These are phyloP conservation scores for Colletotrichum costaricense DNA, from an alignment of 2,329 filamentous ascomycete genomes.

Conservation along the genomic window DNA sequence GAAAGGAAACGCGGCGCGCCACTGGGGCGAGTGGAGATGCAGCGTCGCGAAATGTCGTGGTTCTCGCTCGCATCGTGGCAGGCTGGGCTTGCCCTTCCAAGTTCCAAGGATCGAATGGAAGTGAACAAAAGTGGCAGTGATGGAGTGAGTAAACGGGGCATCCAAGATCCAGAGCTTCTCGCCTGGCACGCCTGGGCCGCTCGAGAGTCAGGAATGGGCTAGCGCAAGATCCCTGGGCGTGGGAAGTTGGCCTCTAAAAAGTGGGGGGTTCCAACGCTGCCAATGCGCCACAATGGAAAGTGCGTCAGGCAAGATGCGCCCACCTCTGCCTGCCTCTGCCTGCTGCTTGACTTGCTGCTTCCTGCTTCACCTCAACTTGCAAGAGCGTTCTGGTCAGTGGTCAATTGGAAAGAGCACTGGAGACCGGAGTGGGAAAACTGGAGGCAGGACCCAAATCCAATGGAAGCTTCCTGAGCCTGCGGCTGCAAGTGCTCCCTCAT, in stretches of 20 bases:
- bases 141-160: background rate
- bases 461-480: background rate
- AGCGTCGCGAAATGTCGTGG: conserved; percentile 1
- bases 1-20: background rate
- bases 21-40: background rate
- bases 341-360: background rate
- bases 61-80: background rate
- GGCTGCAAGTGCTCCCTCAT: background rate
- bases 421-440: no score
- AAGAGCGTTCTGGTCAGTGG: no score
- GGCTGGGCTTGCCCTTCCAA: background rate
- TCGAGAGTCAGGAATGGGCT: conserved; percentile 28
- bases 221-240: conserved; percentile 24
- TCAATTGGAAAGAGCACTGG: no score
- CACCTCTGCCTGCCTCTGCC: background rate
- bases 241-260: conserved; percentile 29
- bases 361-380: no score
- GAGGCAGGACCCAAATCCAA: no score
- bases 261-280: background rate
- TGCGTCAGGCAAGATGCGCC: background rate
- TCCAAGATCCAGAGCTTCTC: conserved; percentile 19
- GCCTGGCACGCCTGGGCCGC: conserved; percentile 8
- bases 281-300: conserved; percentile 3
- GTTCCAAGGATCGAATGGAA: background rate
- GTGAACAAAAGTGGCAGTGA: background rate